These are phyloP conservation scores for Oxyria digyna DNA, from an alignment of 148 eudicot species.

Conservation along the genomic window DNA sequence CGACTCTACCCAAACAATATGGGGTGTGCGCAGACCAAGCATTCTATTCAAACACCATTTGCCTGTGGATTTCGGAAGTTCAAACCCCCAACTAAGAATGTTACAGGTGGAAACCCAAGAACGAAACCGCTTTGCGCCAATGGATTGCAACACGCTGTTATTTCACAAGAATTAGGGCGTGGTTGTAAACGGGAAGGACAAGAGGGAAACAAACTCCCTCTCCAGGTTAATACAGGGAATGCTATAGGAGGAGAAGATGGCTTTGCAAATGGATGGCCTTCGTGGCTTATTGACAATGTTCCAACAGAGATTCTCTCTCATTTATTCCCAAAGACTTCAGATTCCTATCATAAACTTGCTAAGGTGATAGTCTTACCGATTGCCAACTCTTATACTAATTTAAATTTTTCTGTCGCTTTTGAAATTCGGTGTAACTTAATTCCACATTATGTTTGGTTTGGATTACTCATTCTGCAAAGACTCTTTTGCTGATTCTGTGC, in stretches of 20 bases:
- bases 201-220: not conserved
- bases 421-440: not conserved
- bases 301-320: not conserved
- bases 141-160: not conserved
- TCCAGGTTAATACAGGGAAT: not conserved
- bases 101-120: not conserved
- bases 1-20: not conserved
- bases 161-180: not conserved
- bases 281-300: not conserved
- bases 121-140: not conserved
- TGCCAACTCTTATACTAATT: not conserved
- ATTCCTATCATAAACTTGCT: conserved; percentile 4
- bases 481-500: not conserved
- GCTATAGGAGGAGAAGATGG: not conserved
- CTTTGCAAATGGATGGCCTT: not conserved
- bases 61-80: conserved; percentile 2
- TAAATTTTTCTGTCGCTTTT: not conserved
- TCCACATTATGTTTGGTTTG: not conserved
- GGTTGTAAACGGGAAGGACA: not conserved
- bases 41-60: not conserved
- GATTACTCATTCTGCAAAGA: not conserved
- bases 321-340: not conserved
- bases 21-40: conserved; percentile 6
- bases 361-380: not conserved
- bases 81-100: not conserved